These are phyloP conservation scores for Leishmania tarentolae DNA, from an alignment of 208 protist species.

Conservation along the genomic window DNA sequence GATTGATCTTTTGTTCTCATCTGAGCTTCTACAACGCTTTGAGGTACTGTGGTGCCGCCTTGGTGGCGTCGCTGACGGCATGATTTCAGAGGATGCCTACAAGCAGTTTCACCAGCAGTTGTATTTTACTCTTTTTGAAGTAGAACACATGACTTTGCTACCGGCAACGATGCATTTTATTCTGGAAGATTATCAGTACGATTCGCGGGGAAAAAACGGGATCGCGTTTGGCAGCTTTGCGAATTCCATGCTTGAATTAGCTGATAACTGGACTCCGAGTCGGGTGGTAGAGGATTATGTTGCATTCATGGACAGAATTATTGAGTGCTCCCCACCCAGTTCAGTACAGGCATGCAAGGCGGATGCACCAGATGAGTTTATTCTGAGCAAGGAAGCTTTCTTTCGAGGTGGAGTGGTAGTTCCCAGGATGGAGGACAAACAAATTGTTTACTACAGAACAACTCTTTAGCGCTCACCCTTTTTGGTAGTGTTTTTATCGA, in stretches of 20 bases:
- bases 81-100: conserved; percentile 57
- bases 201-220: conserved; percentile 39
- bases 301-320: conserved; percentile 20
- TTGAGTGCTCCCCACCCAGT: conserved; percentile 7
- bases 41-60: conserved; percentile 59
- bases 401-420: conserved; percentile 30
- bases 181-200: conserved; percentile 60
- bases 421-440: background rate
- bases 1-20: conserved; percentile 40
- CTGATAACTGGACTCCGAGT: conserved; percentile 72
- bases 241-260: conserved; percentile 71
- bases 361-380: background rate
- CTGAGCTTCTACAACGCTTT: conserved; percentile 42
- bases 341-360: background rate
- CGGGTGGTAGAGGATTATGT: conserved; percentile 46
- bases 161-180: conserved; percentile 52
- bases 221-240: conserved; percentile 66
- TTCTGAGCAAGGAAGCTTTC: conserved; percentile 30
- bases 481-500: conserved; percentile 3
- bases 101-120: conserved; percentile 62
- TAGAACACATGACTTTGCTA: conserved; percentile 48
- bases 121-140: conserved; percentile 55
- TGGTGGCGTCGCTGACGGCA: conserved; percentile 23
- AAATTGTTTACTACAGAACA: conserved; percentile 1
- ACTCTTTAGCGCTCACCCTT: conserved; percentile 14